Conservation (phyloP, 2,329 filamentous ascomycete species). For the Pseudogymnoascus sp. region DNA sequence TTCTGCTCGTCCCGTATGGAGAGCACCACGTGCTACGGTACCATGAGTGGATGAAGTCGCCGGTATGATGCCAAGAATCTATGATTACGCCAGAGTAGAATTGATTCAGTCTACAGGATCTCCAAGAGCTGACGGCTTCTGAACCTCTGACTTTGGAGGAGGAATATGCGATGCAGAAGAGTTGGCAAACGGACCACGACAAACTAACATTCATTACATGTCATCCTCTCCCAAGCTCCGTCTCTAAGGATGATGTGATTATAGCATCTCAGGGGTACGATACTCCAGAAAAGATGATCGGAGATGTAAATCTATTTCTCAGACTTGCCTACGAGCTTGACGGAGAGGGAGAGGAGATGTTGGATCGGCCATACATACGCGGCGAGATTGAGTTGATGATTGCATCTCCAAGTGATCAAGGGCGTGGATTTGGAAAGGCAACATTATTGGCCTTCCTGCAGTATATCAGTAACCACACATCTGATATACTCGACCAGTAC, state of each 20-base stretch:
- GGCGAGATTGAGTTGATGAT: constrained; percentile 89
- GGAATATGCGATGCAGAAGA: constrained; percentile 85
- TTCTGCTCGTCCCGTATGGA: constrained; percentile 79
- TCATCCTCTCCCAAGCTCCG: constrained; percentile 13
- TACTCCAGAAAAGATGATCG: constrained; percentile 50
- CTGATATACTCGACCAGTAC: constrained; percentile 51
- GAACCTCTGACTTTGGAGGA: constrained; percentile 72
- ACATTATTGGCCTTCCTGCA: constrained; percentile 60
- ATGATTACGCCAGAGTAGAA: constrained; percentile 25
- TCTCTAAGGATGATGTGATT: constrained; percentile 9
- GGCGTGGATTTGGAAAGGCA: constrained; percentile 56
- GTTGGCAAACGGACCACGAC: constrained; percentile 72
- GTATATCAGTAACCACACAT: constrained; percentile 53
- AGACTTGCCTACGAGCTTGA: constrained; percentile 43
- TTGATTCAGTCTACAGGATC: constrained; percentile 40
- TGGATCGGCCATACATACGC: constrained; percentile 25
- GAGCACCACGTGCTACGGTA: constrained; percentile 73
- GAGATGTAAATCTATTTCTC: constrained; percentile 77
- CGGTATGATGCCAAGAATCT: constrained; percentile 45
- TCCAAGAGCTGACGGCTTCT: constrained; percentile 79
- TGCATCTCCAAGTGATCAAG: constrained; percentile 47
- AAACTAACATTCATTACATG: constrained; percentile 92
- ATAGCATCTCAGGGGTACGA: constrained; percentile 42
- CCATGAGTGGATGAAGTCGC: constrained; percentile 76
- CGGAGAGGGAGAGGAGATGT: constrained; percentile 19